Evolutionary conservation across 1,139 yeast genomes (phyloP), one percentile per base, ranked within the genome.

Genomic region (Protomyces inouyei): DNA sequence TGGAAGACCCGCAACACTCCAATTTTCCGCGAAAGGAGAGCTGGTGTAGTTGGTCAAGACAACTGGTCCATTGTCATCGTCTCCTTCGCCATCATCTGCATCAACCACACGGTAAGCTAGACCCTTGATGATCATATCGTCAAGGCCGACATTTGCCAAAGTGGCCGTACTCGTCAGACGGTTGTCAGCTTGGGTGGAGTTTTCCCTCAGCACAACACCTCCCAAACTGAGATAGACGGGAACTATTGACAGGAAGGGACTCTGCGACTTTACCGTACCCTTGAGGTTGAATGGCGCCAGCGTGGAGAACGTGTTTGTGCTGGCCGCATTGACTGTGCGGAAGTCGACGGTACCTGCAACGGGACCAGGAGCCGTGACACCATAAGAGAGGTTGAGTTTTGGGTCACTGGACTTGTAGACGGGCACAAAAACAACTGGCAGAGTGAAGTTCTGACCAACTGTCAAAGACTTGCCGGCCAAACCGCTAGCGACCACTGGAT

Each of bases 41-140:
- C 43, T 52, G n/a, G 56, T 52, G 43, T 52, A 52, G 45, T 52
- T 52, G 18, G 56, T 52, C 56, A 35, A 21, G 18, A 52, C n/a
- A 21, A 35, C 38, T 2, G 48, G 48, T 18, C 25, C 48, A 18
- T 21, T 43, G 37, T 52, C 56, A 36, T 52, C 43, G 23, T 52
- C 56, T 12, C 43, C 43, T n/a, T 52, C 56, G n/a, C 37, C 56
- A 18, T 12, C 56, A 32, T 52, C 56, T 6, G 16, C 43, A 12
- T 35, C 43, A 25, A 52, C 45, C 25, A 52, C 45, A n/a, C 43
- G 28, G 37, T 52, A 52, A 4, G 56, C 56, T 12, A 25, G 37
- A 23, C 43, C 56, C 3, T 5, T 28, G 25, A 52, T 52, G n/a
- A 35, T 16, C 56, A 52, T 35, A 25, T 35, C 43, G 25, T 21